Evolutionary conservation across 345 rosid species (phyloP).

Genomic region (Euphorbia peplus): DNA sequence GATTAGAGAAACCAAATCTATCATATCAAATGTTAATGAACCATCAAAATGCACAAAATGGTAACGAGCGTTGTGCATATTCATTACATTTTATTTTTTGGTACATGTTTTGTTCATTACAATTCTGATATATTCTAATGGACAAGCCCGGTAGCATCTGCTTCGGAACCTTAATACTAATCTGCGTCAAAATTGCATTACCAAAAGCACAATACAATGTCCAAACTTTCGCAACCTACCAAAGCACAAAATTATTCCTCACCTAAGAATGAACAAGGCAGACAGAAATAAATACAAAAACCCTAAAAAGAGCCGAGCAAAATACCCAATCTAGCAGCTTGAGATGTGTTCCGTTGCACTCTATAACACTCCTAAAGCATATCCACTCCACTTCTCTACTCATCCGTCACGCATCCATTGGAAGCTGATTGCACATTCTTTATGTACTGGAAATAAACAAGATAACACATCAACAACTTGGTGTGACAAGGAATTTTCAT

Average conservation of each 20-base stretch:
- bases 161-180: not conserved
- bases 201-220: not conserved
- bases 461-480: not conserved
- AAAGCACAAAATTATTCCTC: not conserved
- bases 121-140: too few relatives aligned
- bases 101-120: too few relatives aligned
- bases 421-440: slow-evolving; percentile 89
- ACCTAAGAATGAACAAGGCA: not conserved
- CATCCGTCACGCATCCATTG: slow-evolving; percentile 87
- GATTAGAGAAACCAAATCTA: too few relatives aligned
- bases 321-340: not conserved
- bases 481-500: too few relatives aligned
- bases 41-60: too few relatives aligned
- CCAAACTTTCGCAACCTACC: not conserved
- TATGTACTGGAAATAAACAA: slow-evolving; percentile 63
- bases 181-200: not conserved
- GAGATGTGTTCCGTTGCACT: slow-evolving; percentile 3
- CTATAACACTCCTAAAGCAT: not conserved
- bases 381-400: slow-evolving; percentile 53
- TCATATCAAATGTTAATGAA: too few relatives aligned
- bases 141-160: too few relatives aligned
- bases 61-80: too few relatives aligned
- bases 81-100: too few relatives aligned
- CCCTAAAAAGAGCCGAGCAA: not conserved
- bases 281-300: not conserved